Base-by-base conservation (phyloP, 129 eudicot species). In the Flaveria brownii region DNA sequence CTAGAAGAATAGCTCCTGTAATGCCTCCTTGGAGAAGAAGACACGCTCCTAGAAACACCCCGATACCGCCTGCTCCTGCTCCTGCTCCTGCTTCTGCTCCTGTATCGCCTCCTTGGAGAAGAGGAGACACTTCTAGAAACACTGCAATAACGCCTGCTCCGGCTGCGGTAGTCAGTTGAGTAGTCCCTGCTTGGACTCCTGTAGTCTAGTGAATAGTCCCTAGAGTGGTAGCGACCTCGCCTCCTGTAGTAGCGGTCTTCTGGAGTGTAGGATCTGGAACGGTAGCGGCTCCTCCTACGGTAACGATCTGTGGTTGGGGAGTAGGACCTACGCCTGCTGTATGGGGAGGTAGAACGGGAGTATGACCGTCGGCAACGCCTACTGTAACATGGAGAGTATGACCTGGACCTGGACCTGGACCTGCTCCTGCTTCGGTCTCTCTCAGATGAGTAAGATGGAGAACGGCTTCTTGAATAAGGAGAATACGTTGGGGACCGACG, bases 401-500 rank as follows among this genome's bases (percentile, higher is more conserved):
- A 86, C 75, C 89, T 83, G 77, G 88, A 77, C 59, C 89, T 83
- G 77, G 88, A 77, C 59, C 90, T 82, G 25, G 81, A 77, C 67
- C 96, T 74, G 77, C 87, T 74, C 59, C 90, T 82, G 43, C 84
- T 82, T 62, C 92, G 72, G 4, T 71, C 83, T 14, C 95, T 73
- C 43, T 87, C 96, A 30, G 96, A 84, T 9, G 97, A 91, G 74
- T 84, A 85, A 4, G 72, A 13, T 25, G 86, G 81, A 11, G 97
- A 88, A 18, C 68, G 75, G 50, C 96, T 88, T 41, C 90, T 71
- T 1, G 90, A 80, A 36, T 73, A 26, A 41, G 89, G 85, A 43
- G 96, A 87, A 84, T 82, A 88, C 61, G 86, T 86, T 46, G 86
- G 91, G 7, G 97, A 87, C 6, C 88, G 82, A 64, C 85, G 85